Conservation (phyloP, 306 rosid genomes). For the Herpetospermum pedunculosum region DNA sequence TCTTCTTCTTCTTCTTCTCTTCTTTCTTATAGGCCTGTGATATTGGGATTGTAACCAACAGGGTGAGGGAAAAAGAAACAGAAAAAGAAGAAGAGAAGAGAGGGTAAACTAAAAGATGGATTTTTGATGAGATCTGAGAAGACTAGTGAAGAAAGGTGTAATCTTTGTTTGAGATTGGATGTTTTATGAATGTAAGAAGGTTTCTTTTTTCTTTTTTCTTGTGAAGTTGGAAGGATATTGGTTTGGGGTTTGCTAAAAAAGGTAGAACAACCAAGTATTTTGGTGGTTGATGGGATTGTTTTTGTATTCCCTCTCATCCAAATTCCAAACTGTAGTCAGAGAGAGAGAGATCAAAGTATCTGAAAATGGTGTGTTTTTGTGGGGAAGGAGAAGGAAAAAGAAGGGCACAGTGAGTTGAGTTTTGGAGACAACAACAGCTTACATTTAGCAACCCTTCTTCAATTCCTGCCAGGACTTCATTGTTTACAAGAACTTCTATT, state of each 20-base stretch:
- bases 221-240: slow-evolving; percentile 1
- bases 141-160: background rate
- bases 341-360: background rate
- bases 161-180: background rate
- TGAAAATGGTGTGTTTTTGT: background rate
- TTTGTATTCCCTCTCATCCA: slow-evolving; percentile 1
- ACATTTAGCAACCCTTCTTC: background rate
- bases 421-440: slow-evolving; percentile 10
- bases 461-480: background rate
- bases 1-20: background rate
- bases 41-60: slow-evolving; percentile 7
- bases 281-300: slow-evolving; percentile 8
- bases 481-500: background rate
- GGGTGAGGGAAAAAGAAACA: too few relatives aligned
- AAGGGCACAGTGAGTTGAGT: background rate
- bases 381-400: background rate
- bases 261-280: slow-evolving; percentile 6
- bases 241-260: slow-evolving; percentile 11
- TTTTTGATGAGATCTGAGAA: background rate
- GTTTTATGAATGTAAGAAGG: background rate
- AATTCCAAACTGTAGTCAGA: background rate
- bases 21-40: background rate
- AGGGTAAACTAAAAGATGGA: background rate
- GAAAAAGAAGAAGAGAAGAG: too few relatives aligned
- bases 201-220: background rate